These are phyloP conservation scores for Dryadomyces sulphureus DNA, from an alignment of 2,329 filamentous ascomycete species.

Conservation along the genomic window DNA sequence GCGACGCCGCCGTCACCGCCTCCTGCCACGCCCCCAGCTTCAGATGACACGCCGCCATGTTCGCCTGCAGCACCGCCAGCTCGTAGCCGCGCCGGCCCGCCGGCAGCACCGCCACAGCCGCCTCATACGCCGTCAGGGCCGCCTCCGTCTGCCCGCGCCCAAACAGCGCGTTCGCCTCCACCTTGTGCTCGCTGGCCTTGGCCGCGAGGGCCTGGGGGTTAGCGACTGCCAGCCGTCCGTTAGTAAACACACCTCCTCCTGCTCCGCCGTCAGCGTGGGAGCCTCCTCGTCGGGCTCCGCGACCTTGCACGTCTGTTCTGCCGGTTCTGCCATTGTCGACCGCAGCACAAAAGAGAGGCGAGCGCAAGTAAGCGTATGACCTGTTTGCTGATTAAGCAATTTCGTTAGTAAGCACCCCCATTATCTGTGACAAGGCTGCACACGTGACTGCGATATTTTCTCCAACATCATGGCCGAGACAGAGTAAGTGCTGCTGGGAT, in stretches of 20 bases:
- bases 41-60: constrained; percentile 78
- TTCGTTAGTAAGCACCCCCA: no score
- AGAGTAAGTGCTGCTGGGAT: no score
- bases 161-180: constrained; percentile 70
- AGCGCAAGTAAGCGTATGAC: no score
- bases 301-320: background rate
- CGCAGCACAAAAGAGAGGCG: no score
- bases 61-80: constrained; percentile 72
- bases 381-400: no score
- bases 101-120: constrained; percentile 64
- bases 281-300: constrained; percentile 13
- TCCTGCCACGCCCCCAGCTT: constrained; percentile 79
- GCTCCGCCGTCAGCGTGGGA: constrained; percentile 32
- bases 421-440: no score
- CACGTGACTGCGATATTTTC: no score
- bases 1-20: constrained; percentile 58
- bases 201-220: constrained; percentile 36
- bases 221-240: no score
- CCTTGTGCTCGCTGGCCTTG: constrained; percentile 60
- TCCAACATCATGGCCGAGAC: no score
- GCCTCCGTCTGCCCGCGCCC: constrained; percentile 53
- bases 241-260: constrained; percentile 28
- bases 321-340: no score
- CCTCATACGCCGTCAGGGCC: constrained; percentile 71
- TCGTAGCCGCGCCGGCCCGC: constrained; percentile 70